These are phyloP conservation scores for Eleusine coracana DNA, from an alignment of 176 grass and related monocot species.

Conservation along the genomic window DNA sequence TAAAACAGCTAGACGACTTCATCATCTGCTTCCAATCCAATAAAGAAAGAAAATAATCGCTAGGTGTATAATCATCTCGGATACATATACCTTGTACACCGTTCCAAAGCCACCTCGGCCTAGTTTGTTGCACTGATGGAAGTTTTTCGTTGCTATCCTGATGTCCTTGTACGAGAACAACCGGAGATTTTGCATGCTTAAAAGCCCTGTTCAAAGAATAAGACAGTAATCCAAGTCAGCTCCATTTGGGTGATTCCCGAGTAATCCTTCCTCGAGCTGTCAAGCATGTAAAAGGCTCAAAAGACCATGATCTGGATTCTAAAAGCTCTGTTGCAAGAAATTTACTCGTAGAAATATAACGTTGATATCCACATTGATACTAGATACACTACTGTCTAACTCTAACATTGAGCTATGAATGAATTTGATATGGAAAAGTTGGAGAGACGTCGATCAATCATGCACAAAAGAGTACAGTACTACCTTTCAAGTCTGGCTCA, in stretches of 20 bases:
- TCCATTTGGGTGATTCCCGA: background rate
- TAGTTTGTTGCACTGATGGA: conserved; percentile 39
- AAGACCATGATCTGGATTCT: too few species aligned
- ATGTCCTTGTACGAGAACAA: conserved; percentile 50
- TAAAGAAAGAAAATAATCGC: background rate
- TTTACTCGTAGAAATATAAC: too few species aligned
- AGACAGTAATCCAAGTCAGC: background rate
- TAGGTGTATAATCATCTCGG: background rate
- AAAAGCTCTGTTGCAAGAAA: too few species aligned
- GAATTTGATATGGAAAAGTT: background rate
- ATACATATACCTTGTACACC: conserved; percentile 44
- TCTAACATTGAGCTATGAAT: too few species aligned
- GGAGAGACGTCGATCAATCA: background rate
- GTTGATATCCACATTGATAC: too few species aligned
- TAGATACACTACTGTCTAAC: too few species aligned
- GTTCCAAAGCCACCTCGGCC: conserved; percentile 59
- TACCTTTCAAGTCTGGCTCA: background rate
- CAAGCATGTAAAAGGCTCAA: too few species aligned
- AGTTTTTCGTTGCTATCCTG: conserved; percentile 45
- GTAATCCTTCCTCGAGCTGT: too few species aligned
- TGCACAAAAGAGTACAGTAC: background rate
- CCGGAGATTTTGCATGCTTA: conserved; percentile 26
- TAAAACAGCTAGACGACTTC: background rate
- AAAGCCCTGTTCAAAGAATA: conserved; percentile 19
- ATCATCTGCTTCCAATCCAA: background rate